Conservation (phyloP, 2,329 filamentous ascomycete genomes). For the Blastomyces silverae region DNA sequence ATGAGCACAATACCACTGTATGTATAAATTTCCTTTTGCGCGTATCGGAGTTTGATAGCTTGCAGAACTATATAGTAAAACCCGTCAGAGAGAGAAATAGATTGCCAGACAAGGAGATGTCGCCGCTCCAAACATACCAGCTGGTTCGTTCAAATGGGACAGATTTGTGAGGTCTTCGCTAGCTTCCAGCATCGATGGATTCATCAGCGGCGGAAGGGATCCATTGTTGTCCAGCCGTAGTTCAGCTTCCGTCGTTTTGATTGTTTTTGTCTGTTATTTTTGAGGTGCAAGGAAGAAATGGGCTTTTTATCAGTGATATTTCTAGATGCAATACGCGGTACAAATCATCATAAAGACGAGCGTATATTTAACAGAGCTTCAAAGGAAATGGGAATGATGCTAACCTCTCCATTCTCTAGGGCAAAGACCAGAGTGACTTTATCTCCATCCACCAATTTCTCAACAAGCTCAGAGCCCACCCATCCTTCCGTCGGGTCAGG, state of each 20-base stretch:
- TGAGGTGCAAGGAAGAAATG: neutral
- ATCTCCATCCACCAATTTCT: conserved; percentile 74
- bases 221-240: conserved; percentile 70
- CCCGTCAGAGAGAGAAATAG: conserved; percentile 23
- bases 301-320: conserved; percentile 21
- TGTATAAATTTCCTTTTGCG: conserved; percentile 99
- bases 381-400: conserved; percentile 22
- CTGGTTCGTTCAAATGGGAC: conserved; percentile 96
- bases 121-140: conserved; percentile 55
- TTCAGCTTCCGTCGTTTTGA: conserved; percentile 70
- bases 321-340: conserved; percentile 13
- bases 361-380: conserved; percentile 1
- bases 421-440: conserved; percentile 84
- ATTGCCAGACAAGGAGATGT: conserved; percentile 15
- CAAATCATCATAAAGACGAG: neutral
- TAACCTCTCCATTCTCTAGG: conserved; percentile 88
- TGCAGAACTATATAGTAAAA: conserved; percentile 66
- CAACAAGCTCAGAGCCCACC: conserved; percentile 89
- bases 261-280: conserved; percentile 59
- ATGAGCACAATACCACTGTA: conserved; percentile 99
- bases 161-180: conserved; percentile 97
- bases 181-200: conserved; percentile 94
- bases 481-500: conserved; percentile 93
- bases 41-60: conserved; percentile 93
- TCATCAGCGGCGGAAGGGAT: conserved; percentile 88